These are phyloP conservation scores for Lagenaria siceraria DNA, from an alignment of 306 rosid species.

Conservation along the genomic window DNA sequence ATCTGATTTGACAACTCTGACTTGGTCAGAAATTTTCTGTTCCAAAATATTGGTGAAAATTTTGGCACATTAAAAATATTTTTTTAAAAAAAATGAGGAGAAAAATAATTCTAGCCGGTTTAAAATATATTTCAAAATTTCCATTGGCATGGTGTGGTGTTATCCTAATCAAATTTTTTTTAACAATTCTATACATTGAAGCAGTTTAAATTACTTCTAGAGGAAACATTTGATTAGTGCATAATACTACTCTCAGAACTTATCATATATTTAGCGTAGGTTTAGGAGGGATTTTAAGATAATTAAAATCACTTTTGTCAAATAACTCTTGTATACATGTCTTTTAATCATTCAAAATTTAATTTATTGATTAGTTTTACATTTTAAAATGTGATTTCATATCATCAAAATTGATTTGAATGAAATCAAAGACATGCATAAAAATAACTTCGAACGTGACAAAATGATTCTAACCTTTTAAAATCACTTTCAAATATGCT, in stretches of 20 bases:
- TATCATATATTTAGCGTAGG: not conserved
- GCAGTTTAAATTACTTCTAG: not conserved
- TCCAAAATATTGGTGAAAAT: not conserved
- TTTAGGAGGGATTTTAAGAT: no score
- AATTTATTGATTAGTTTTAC: no score
- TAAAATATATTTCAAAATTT: not conserved
- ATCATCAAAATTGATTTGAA: not conserved
- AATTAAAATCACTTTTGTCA: no score
- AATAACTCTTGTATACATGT: no score
- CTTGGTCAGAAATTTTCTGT: not conserved
- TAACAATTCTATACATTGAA: not conserved
- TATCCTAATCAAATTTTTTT: not conserved
- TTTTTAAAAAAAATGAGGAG: not conserved
- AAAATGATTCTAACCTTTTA: no score
- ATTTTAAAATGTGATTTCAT: no score
- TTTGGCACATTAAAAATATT: not conserved
- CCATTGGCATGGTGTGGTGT: not conserved
- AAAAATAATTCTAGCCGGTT: not conserved
- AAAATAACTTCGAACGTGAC: no score
- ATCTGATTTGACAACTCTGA: not conserved
- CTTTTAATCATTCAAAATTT: no score
- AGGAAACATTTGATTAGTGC: not conserved
- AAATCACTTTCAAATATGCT: not conserved
- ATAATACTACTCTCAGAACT: not conserved
- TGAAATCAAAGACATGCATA: no score